Conservation (phyloP, 2,329 filamentous ascomycete species). For the Beauveria sp. region DNA sequence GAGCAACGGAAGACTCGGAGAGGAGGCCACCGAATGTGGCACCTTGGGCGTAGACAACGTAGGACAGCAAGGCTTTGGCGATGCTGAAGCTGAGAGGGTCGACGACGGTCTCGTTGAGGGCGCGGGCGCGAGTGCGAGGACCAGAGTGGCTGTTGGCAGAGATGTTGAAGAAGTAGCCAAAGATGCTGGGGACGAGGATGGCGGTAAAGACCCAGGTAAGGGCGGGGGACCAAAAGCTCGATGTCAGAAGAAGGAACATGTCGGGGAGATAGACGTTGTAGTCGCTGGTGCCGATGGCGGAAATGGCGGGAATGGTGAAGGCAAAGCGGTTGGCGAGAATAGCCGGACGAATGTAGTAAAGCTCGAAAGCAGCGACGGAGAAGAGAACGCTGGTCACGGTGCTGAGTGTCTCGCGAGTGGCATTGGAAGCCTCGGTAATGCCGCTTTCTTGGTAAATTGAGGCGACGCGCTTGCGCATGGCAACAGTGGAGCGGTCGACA, state of each 20-base stretch:
- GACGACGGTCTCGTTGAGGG: slow-evolving; percentile 38
- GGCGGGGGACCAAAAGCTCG: slow-evolving; percentile 77
- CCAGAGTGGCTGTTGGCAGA: slow-evolving; percentile 43
- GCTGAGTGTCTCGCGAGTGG: slow-evolving; percentile 62
- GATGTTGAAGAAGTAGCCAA: slow-evolving; percentile 89
- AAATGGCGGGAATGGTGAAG: slow-evolving; percentile 61
- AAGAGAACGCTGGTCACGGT: slow-evolving; percentile 66
- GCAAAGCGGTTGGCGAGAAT: slow-evolving; percentile 65
- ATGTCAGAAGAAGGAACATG: slow-evolving; percentile 68
- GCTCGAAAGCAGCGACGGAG: slow-evolving; percentile 61
- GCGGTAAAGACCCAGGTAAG: slow-evolving; percentile 70
- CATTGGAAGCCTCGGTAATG: slow-evolving; percentile 57
- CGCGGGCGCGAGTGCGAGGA: slow-evolving; percentile 35
- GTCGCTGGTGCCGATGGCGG: slow-evolving; percentile 46
- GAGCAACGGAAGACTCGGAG: slow-evolving; percentile 48
- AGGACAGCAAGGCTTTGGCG: slow-evolving; percentile 73
- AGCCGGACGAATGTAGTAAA: slow-evolving; percentile 59
- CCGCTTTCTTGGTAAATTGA: slow-evolving; percentile 58
- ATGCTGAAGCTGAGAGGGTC: slow-evolving; percentile 91
- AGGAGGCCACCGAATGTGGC: slow-evolving; percentile 56
- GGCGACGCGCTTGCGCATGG: slow-evolving; percentile 57
- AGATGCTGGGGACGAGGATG: slow-evolving; percentile 58
- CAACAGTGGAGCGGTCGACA: slow-evolving; percentile 63
- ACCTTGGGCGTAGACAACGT: slow-evolving; percentile 68
- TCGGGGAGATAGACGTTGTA: slow-evolving; percentile 67